phyloP scores from a whole-genome alignment of 2,329 filamentous ascomycete species.

The Diaporthe vexans region DNA sequence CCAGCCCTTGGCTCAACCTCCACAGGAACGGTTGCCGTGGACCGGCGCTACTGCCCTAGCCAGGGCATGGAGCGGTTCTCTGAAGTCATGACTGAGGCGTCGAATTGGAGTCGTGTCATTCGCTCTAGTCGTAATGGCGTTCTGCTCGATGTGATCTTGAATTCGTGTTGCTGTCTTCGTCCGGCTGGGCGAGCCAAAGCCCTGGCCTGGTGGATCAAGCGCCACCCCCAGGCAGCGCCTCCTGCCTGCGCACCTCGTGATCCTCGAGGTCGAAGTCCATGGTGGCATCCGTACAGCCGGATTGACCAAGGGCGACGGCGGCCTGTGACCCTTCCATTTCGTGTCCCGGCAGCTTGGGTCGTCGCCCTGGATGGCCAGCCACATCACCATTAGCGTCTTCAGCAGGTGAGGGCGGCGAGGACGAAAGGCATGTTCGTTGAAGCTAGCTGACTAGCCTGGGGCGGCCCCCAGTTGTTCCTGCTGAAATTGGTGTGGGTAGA shows the following conservation, averaged over 20 bases:
- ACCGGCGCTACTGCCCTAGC: too few relatives aligned
- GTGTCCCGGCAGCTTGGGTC: constrained; percentile 29
- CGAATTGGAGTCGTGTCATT: neutral
- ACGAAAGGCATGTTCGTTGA: neutral
- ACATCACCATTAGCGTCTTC: neutral
- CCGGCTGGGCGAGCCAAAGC: neutral
- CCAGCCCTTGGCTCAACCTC: neutral
- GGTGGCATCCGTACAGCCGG: neutral
- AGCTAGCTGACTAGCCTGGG: neutral
- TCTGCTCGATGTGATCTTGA: neutral
- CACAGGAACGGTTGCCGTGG: neutral
- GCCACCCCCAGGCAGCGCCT: neutral
- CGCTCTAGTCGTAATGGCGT: neutral
- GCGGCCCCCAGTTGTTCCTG: neutral
- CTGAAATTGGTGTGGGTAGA: neutral
- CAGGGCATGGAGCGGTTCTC: neutral
- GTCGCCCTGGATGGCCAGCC: neutral
- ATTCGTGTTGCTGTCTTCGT: neutral
- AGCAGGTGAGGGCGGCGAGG: neutral
- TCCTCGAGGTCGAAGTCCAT: neutral
- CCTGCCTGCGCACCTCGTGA: neutral
- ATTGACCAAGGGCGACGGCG: constrained; percentile 2
- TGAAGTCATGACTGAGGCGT: neutral
- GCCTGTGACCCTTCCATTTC: neutral
- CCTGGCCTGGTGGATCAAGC: neutral